Percentiles rank a stretch among this genome's conserved stretches.
Conservation (phyloP, 164 flowering plant genomes). For the Nelumbo lutea region DNA sequence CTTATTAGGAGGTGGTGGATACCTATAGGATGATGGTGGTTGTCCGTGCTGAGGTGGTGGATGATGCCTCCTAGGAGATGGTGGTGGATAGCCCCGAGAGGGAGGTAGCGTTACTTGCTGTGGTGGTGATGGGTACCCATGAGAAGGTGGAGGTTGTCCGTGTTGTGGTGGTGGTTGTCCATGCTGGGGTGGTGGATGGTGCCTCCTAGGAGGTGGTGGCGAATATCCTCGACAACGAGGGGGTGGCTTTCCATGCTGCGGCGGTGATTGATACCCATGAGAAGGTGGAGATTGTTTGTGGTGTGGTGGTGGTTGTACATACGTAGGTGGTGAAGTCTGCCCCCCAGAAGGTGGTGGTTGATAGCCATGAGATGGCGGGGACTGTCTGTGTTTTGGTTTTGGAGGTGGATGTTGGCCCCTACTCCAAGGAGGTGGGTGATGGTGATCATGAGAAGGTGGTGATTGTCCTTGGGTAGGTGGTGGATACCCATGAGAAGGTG, state of each 20-base stretch:
- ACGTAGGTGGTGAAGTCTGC: neutral
- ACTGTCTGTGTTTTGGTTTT: neutral
- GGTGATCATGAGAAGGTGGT: conserved; percentile 6
- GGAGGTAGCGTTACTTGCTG: neutral
- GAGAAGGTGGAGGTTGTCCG: neutral
- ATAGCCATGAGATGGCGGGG: neutral
- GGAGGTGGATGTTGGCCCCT: neutral
- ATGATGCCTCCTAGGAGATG: neutral
- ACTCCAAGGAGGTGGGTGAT: neutral
- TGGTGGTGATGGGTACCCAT: neutral
- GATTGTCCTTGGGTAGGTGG: neutral
- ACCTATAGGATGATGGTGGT: conserved; percentile 1
- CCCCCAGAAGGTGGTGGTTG: neutral
- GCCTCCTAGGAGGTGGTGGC: too few relatives aligned
- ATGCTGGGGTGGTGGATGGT: neutral
- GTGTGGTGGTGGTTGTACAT: neutral
- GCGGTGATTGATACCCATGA: neutral
- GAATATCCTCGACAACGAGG: neutral
- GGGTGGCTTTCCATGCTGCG: neutral
- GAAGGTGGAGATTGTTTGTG: neutral
- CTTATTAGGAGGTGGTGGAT: conserved; percentile 10
- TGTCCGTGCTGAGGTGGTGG: neutral
- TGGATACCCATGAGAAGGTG: neutral
- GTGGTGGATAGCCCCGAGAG: neutral
- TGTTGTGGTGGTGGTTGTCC: conserved; percentile 1